phyloP scores from a whole-genome alignment of 1,284 basidiomycete species.

The Ceratobasidium theobromae region DNA sequence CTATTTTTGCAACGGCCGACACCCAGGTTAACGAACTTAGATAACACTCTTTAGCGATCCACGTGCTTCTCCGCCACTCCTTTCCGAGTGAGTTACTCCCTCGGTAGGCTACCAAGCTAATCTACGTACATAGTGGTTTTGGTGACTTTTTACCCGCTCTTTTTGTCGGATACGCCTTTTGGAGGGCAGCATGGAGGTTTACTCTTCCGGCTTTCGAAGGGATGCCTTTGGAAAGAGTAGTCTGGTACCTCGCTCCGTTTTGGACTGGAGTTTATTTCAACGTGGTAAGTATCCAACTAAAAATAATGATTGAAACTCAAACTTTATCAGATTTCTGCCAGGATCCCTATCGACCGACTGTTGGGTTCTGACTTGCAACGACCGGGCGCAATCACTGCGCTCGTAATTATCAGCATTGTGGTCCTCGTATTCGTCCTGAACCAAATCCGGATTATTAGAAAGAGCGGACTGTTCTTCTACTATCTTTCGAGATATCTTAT shows the following conservation, averaged over 20 bases:
- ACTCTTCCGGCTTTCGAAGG: conserved; percentile 69
- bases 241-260: conserved; percentile 76
- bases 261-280: conserved; percentile 59
- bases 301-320: conserved; percentile 59
- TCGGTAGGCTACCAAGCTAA: not conserved
- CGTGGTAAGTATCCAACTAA: conserved; percentile 39
- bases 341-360: conserved; percentile 74
- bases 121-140: conserved; percentile 56
- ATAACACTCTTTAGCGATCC: conserved; percentile 79
- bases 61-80: conserved; percentile 61
- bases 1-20: not conserved
- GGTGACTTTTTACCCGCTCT: conserved; percentile 75
- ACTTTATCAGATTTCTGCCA: conserved; percentile 53
- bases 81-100: conserved; percentile 48
- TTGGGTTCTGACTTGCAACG: conserved; percentile 65
- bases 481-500: conserved; percentile 70
- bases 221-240: conserved; percentile 67
- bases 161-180: conserved; percentile 79
- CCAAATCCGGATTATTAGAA: conserved; percentile 79
- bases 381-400: conserved; percentile 68
- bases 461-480: conserved; percentile 77
- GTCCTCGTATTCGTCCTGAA: conserved; percentile 64
- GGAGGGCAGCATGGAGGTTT: conserved; percentile 74
- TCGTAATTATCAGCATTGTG: conserved; percentile 70
- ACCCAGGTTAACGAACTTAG: not conserved